Base-by-base conservation (phyloP, 2,329 filamentous ascomycete species). In the Talaromyces islandicus region DNA sequence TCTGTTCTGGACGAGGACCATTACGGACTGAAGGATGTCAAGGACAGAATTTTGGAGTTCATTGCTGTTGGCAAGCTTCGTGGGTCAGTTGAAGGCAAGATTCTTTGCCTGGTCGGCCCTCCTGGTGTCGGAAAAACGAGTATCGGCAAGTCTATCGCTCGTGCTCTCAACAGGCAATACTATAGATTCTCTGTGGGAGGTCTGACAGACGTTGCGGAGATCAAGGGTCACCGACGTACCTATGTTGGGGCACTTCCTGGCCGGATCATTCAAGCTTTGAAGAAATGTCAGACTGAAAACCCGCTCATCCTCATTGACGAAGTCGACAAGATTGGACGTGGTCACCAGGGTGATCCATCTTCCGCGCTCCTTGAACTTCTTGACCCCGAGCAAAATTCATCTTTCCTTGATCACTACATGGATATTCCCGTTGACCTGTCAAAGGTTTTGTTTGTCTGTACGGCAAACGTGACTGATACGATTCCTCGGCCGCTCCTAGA, bases 201-300 rank as follows among this genome's bases (percentile, higher is more conserved):
- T 67, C 83, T 99, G 66, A 96, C 93, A 4, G 94, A 99, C 76
- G 95, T 99, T 64, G 94, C 94, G 19, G 94, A 99, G 74, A 97
- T 99, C 81, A 99, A 99, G 80, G 94, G 94, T 56, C 94, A 99
- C 74, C 85, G 94, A 69, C 85, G 94, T 68, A 99, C 94, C 2
- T 99, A 99, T 68, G 94, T 99, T 57, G 94, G 95, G 64, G 94
- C 94, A 27, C 80, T 99, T 38, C 94, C 94, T 4, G 95, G 94
- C 56, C 90, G 95, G 61, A 96, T 99, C 71, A 97, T 99, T 63
- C 95, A 99, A 76, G 94, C 94, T 0, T 80, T 99, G 69, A 99
- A 99, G 83, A 99, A 99, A 77, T 97, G 93, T 73, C 92, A 97
- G 78, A 99, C 94, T 0, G 95, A 99, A 77, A 99, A 99, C 73